phyloP scores from a whole-genome alignment of 2,329 filamentous ascomycete species.

The Apiospora arundinis region DNA sequence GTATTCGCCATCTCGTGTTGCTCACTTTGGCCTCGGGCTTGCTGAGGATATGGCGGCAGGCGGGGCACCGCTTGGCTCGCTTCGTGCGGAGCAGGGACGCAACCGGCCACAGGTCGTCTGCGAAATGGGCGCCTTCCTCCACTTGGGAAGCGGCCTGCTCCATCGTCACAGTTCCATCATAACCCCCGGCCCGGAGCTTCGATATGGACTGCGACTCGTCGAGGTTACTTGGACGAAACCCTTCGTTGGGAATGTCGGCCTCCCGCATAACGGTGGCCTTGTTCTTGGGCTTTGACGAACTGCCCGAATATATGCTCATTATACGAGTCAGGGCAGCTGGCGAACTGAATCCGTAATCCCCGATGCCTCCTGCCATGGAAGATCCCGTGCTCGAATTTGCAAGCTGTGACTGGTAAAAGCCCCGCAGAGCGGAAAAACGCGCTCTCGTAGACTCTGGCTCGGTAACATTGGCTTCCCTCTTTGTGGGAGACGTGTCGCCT shows the following conservation, averaged over 20 bases:
- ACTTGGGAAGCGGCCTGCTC: conserved; percentile 56
- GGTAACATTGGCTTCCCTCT: conserved; percentile 59
- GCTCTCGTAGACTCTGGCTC: conserved; percentile 61
- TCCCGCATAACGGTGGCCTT: conserved; percentile 82
- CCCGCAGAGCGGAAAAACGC: conserved; percentile 71
- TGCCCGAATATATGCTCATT: conserved; percentile 86
- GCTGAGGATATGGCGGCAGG: conserved; percentile 92
- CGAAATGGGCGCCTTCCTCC: conserved; percentile 65
- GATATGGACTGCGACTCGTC: conserved; percentile 68
- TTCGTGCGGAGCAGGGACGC: conserved; percentile 88
- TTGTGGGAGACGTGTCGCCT: conserved; percentile 40
- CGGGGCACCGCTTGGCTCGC: conserved; percentile 89
- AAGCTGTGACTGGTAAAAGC: conserved; percentile 84
- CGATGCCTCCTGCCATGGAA: conserved; percentile 48
- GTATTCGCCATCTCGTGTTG: conserved; percentile 90
- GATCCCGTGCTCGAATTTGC: conserved; percentile 63
- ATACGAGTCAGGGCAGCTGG: conserved; percentile 85
- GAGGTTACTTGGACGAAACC: conserved; percentile 67
- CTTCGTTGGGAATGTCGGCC: conserved; percentile 73
- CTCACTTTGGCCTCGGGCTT: conserved; percentile 92
- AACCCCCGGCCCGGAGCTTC: conserved; percentile 64
- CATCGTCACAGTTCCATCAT: conserved; percentile 64
- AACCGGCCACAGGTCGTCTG: conserved; percentile 78
- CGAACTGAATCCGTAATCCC: conserved; percentile 69
- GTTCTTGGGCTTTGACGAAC: conserved; percentile 68